Conservation (phyloP, 345 rosid species). For the Salix arbutifolia region DNA sequence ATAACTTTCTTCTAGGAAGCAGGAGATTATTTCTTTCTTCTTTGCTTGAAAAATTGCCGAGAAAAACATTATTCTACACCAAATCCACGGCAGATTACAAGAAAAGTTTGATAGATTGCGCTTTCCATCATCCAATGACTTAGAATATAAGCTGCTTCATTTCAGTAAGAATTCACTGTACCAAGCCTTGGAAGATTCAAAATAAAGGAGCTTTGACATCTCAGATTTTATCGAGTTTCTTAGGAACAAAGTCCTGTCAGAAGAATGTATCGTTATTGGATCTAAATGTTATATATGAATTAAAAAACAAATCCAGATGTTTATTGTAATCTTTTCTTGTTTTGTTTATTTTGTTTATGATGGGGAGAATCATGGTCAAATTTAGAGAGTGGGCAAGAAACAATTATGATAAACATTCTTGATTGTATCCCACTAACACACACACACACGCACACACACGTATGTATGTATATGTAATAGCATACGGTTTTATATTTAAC, state of each 20-base stretch:
- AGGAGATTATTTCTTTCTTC: not conserved
- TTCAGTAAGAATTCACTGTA: not conserved
- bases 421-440: too few species aligned
- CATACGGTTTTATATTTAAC: too few species aligned
- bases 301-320: too few species aligned
- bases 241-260: not conserved
- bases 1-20: not conserved
- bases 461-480: too few species aligned
- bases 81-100: not conserved
- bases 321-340: too few species aligned
- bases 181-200: not conserved
- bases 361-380: too few species aligned
- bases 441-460: too few species aligned
- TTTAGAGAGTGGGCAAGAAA: too few species aligned
- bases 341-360: too few species aligned
- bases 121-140: not conserved
- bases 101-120: not conserved
- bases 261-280: too few species aligned
- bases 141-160: not conserved
- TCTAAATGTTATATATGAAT: too few species aligned
- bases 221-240: not conserved
- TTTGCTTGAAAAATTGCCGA: not conserved
- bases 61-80: not conserved
- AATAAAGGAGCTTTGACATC: not conserved
- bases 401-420: too few species aligned